Evolutionary conservation across 1,284 basidiomycete genomes (phyloP).

Genomic region (Mycena citricolor): DNA sequence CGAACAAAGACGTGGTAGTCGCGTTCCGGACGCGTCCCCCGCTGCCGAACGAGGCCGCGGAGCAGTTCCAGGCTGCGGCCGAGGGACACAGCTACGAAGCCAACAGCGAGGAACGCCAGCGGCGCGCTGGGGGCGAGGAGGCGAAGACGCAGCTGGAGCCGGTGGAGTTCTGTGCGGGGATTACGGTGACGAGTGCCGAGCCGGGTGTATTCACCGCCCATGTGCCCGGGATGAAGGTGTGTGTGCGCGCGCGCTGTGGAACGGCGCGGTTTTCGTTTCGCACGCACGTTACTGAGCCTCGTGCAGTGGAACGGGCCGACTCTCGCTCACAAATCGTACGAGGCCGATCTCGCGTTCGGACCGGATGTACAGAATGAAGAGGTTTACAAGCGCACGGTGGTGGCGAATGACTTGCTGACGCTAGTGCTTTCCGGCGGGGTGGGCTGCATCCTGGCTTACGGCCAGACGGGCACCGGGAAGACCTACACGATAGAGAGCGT

Average conservation of each 20-base stretch:
- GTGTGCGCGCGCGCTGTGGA: too few species aligned
- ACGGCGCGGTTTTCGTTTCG: neutral
- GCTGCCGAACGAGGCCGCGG: constrained; percentile 30
- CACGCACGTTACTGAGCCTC: neutral
- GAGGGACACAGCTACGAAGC: constrained; percentile 16
- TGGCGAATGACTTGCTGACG: constrained; percentile 31
- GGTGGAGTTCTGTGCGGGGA: constrained; percentile 25
- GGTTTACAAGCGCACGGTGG: constrained; percentile 35
- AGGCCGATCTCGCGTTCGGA: constrained; percentile 35
- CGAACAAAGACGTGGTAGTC: constrained; percentile 33
- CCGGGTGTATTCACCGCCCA: constrained; percentile 35
- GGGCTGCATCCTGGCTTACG: constrained; percentile 36
- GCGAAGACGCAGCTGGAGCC: constrained; percentile 2
- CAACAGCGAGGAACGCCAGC: too few species aligned
- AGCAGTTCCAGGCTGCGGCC: constrained; percentile 25
- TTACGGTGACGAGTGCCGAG: constrained; percentile 29
- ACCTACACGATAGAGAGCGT: constrained; percentile 36
- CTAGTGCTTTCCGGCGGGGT: constrained; percentile 34
- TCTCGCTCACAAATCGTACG: constrained; percentile 35
- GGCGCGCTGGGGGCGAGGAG: too few species aligned
- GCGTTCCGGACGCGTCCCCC: constrained; percentile 36
- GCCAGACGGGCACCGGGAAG: constrained; percentile 35
- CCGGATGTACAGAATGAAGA: constrained; percentile 34
- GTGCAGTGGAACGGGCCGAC: constrained; percentile 36
- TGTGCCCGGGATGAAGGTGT: constrained; percentile 36